These are phyloP conservation scores for Emergomyces pasteurianus DNA, from an alignment of 2,329 filamentous ascomycete species.

Conservation along the genomic window DNA sequence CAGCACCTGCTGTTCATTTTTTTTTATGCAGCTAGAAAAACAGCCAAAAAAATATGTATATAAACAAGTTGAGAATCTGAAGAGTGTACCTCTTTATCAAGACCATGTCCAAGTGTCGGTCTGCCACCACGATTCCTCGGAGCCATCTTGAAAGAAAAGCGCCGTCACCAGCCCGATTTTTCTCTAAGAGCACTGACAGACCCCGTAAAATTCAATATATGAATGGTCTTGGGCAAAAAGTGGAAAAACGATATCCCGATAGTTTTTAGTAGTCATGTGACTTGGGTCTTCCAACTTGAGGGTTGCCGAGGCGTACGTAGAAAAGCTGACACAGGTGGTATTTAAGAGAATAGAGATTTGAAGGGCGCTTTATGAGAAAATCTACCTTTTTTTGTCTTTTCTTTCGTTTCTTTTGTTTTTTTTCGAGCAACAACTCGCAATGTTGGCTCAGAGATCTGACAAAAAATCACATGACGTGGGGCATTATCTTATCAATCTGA, in stretches of 20 bases:
- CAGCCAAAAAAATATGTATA: background rate
- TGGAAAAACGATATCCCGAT: background rate
- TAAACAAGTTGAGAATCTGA: background rate
- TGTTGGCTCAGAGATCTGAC: no score
- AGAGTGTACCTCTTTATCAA: slow-evolving; percentile 50
- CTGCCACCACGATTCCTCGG: slow-evolving; percentile 30
- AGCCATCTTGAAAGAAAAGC: slow-evolving; percentile 20
- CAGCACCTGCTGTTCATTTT: background rate
- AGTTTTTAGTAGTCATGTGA: background rate
- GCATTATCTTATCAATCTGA: slow-evolving; percentile 8
- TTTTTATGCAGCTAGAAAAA: background rate
- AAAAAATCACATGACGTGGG: background rate
- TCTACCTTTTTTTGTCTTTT: no score
- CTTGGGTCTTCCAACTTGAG: background rate
- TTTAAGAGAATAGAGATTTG: background rate
- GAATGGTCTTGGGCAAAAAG: background rate
- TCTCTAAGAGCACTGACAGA: no score
- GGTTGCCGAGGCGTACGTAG: no score
- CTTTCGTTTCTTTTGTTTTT: no score
- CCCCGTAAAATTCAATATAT: background rate
- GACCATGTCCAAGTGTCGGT: slow-evolving; percentile 39
- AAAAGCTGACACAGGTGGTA: no score
- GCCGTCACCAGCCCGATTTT: no score
- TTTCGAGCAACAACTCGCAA: no score
- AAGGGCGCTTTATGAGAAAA: no score